A percentile compares a stretch with the other conserved stretches of the same genome.
phyloP scores from a whole-genome alignment of 2,329 filamentous ascomycete genomes.

The Penicillium sp. region DNA sequence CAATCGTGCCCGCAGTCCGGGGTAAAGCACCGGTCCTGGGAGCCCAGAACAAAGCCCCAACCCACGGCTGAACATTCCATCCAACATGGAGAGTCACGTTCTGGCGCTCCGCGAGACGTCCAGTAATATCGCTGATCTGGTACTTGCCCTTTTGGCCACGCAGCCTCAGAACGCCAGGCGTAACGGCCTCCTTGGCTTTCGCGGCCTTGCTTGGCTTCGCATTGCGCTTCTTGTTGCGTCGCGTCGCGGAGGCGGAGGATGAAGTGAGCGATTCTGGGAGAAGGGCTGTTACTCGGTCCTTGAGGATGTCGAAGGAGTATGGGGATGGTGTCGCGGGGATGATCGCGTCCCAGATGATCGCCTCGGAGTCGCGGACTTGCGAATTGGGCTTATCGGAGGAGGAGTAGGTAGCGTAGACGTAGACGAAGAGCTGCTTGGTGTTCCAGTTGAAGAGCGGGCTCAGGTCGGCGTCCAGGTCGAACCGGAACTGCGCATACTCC shows the following conservation, averaged over 20 bases:
- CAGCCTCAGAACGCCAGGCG: slow-evolving; percentile 68
- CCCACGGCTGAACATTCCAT: slow-evolving; percentile 98
- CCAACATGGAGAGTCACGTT: slow-evolving; percentile 79
- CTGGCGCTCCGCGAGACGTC: slow-evolving; percentile 70
- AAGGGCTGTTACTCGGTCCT: slow-evolving; percentile 30
- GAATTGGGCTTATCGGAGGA: slow-evolving; percentile 32
- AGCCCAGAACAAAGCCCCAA: slow-evolving; percentile 85
- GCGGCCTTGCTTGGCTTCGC: slow-evolving; percentile 22
- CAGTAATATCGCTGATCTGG: slow-evolving; percentile 87
- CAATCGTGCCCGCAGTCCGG: slow-evolving; percentile 54
- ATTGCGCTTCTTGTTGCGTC: slow-evolving; percentile 27
- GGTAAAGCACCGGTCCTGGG: slow-evolving; percentile 51
- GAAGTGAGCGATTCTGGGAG: slow-evolving; percentile 21
- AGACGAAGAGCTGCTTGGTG: slow-evolving; percentile 97
- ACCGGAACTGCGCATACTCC: slow-evolving; percentile 92
- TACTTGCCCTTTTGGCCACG: slow-evolving; percentile 92
- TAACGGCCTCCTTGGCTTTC: slow-evolving; percentile 12
- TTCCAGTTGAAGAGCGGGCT: slow-evolving; percentile 97
- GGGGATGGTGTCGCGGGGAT: slow-evolving; percentile 66
- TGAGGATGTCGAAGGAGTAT: slow-evolving; percentile 42
- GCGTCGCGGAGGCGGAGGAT: slow-evolving; percentile 10
- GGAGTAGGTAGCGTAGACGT: slow-evolving; percentile 77
- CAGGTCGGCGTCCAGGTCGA: slow-evolving; percentile 91
- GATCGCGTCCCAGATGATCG: slow-evolving; percentile 95
- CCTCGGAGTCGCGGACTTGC: slow-evolving; percentile 51